phyloP scores from a whole-genome alignment of 2,329 filamentous ascomycete species.

The Talaromyces sp. region DNA sequence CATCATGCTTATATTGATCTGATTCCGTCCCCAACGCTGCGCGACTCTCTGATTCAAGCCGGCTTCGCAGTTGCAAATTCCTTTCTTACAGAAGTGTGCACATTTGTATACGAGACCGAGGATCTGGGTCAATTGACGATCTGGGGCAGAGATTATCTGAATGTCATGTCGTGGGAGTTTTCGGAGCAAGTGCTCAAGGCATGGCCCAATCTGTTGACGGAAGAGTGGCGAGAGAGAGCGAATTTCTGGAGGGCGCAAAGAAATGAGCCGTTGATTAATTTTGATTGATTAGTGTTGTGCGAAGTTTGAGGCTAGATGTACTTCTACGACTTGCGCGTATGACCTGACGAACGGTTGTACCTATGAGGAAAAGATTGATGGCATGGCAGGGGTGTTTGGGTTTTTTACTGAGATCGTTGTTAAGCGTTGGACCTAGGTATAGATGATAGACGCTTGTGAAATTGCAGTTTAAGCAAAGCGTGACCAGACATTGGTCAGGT shows the following conservation, averaged over 20 bases:
- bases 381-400: constrained; percentile 6
- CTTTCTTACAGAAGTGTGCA: constrained; percentile 40
- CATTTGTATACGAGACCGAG: constrained; percentile 34
- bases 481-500: not conserved
- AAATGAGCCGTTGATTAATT: constrained; percentile 28
- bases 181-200: constrained; percentile 38
- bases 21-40: constrained; percentile 40
- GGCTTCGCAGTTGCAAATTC: constrained; percentile 34
- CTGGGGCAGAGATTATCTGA: constrained; percentile 43
- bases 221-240: constrained; percentile 38
- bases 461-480: not conserved
- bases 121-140: constrained; percentile 41
- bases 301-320: not conserved
- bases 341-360: not conserved
- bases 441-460: not conserved
- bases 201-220: constrained; percentile 42
- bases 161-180: constrained; percentile 45
- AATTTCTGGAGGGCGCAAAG: constrained; percentile 44
- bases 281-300: constrained; percentile 4
- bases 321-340: not conserved
- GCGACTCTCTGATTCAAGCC: constrained; percentile 38
- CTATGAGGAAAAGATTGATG: not conserved
- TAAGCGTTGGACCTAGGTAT: not conserved
- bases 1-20: constrained; percentile 45
- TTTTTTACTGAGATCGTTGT: not conserved